Evolutionary conservation across 352 stramenopile species (phyloP).

Genomic region (Globisporangium carolinianum): DNA sequence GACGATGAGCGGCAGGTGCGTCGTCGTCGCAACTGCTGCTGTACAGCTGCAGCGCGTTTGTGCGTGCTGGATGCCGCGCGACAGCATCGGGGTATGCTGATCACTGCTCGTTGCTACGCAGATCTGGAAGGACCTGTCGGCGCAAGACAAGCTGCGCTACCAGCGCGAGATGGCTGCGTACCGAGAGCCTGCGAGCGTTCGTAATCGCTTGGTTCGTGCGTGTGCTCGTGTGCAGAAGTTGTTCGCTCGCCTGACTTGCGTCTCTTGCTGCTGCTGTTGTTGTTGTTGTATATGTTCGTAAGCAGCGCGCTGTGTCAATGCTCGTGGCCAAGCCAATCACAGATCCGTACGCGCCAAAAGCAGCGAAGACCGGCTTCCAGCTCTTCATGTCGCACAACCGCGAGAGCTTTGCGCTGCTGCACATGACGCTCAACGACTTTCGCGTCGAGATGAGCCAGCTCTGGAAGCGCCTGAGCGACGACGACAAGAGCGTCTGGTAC

Average conservation of each 20-base stretch:
- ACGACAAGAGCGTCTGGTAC: slow-evolving; percentile 41
- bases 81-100: no score
- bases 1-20: slow-evolving; percentile 28
- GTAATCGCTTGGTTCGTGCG: background rate
- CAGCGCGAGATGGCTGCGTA: slow-evolving; percentile 39
- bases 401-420: slow-evolving; percentile 40
- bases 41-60: background rate
- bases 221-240: no score
- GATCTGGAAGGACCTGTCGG: slow-evolving; percentile 43
- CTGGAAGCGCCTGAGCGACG: slow-evolving; percentile 34
- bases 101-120: slow-evolving; percentile 4
- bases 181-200: slow-evolving; percentile 13
- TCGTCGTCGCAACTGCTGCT: background rate
- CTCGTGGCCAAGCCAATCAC: slow-evolving; percentile 15
- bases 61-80: no score
- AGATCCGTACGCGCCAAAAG: slow-evolving; percentile 33
- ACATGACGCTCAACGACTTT: slow-evolving; percentile 52
- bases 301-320: slow-evolving; percentile 5
- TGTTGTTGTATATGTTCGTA: background rate
- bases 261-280: background rate
- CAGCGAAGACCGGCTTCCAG: slow-evolving; percentile 49
- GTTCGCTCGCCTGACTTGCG: background rate
- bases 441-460: slow-evolving; percentile 44
- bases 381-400: slow-evolving; percentile 53
- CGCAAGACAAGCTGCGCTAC: slow-evolving; percentile 41